Evolutionary conservation across 2,329 filamentous ascomycete genomes (phyloP), one percentile per base, ranked within the genome.

Genomic region (Knoxdaviesia proteae): DNA sequence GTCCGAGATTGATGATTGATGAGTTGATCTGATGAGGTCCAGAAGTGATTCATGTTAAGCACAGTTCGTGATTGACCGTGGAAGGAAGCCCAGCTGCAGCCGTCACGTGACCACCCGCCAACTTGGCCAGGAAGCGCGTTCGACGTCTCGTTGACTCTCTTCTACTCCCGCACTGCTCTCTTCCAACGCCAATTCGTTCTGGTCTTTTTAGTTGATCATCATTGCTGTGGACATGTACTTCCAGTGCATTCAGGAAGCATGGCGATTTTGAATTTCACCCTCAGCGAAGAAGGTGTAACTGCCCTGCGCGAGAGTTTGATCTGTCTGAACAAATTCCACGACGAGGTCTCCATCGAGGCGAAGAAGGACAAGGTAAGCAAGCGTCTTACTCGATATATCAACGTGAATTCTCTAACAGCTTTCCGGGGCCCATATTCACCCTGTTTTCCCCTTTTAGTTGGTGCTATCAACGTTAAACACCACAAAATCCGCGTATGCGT

Each of bases 401-500:
- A 36, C 32, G 29, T 36, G 31, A n/a, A n/a, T 20, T 8, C 34
- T 38, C 35, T 5, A n/a, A 32, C 31, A 8, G 51, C 10, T 32
- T 44, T 41, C 44, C 47, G 40, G 50, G 82, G 80, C 68, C 87
- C 49, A 66, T 77, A 5, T 64, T 87, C 44, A 83, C 79, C 9
- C 74, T 81, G 8, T 62, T 20, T 44, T 41, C 32, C 31, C 50
- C n/a, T 33, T 42, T 39, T 50, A 83, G 81, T 69, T 88, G 48
- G 67, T 77, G 5, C 64, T 88, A 43, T 84, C 80, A 9, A 75
- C 81, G 9, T 63, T 88, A 48, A 88, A 88, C 55, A 71, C 72
- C n/a, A 83, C 81, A 44, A 84, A 83, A 53, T 84, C 82, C 4
- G 80, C 80, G 11, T 87, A 87, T 56, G 76, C 78, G 31, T 79